Evolutionary conservation across 805 yeast genomes (phyloP).

Genomic region (Blastobotrys robertii): DNA sequence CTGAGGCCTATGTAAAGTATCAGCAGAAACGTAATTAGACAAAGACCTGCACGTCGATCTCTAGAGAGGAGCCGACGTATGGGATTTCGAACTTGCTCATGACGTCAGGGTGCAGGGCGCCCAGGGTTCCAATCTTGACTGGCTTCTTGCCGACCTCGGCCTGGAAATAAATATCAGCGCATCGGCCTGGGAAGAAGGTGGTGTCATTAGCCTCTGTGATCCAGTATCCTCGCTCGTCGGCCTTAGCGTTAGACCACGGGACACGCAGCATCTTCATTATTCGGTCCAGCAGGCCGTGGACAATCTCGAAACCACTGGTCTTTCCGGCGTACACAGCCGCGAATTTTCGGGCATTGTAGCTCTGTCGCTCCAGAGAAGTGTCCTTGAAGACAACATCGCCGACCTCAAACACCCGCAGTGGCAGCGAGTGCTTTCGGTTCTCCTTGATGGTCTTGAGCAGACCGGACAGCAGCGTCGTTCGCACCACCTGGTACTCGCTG

Average conservation of each 20-base stretch:
- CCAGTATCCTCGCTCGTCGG: conserved; percentile 54
- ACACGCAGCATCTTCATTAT: conserved; percentile 94
- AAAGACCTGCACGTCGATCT: conserved; percentile 81
- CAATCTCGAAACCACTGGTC: conserved; percentile 86
- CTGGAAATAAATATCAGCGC: conserved; percentile 79
- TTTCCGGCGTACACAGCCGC: conserved; percentile 91
- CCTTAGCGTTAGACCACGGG: conserved; percentile 35
- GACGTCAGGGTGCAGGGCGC: conserved; percentile 95
- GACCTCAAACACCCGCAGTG: conserved; percentile 88
- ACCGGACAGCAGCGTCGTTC: conserved; percentile 92
- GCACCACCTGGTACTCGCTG: conserved; percentile 91
- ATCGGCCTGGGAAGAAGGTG: conserved; percentile 89
- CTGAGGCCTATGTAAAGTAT: conserved; percentile 55
- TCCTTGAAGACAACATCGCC: conserved; percentile 92
- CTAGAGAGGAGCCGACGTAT: conserved; percentile 85
- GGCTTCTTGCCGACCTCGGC: conserved; percentile 33
- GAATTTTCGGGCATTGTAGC: conserved; percentile 90
- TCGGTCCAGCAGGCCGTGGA: conserved; percentile 91
- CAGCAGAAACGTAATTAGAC: conserved; percentile 26
- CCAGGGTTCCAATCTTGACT: conserved; percentile 60
- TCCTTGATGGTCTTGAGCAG: conserved; percentile 89
- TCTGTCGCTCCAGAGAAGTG: conserved; percentile 70
- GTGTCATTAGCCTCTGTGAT: conserved; percentile 30
- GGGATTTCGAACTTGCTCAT: conserved; percentile 80
- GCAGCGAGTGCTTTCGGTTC: conserved; percentile 90